A percentile compares a stretch with the other conserved stretches of the same genome.
These are phyloP conservation scores for Suhomyces yuchorum DNA, from an alignment of 1,139 yeast genomes.

Conservation along the genomic window DNA sequence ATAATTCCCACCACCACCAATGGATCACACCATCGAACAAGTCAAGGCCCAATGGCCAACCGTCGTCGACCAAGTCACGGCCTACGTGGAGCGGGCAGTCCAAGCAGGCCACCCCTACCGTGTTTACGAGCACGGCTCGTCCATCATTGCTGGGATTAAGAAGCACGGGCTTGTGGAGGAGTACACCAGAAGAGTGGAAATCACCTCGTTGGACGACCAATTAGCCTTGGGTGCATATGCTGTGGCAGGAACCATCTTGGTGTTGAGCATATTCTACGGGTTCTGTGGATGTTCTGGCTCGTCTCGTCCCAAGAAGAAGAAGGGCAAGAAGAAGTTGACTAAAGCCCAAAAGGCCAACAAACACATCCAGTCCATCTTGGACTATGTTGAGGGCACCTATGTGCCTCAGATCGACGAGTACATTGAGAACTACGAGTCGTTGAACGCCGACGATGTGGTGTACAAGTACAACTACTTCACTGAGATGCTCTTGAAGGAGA, in stretches of 20 bases:
- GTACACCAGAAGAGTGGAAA: slow-evolving; percentile 7
- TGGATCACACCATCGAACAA: slow-evolving; percentile 10
- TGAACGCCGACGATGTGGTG: slow-evolving; percentile 42
- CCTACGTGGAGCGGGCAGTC: slow-evolving; percentile 5
- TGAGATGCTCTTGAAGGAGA: slow-evolving; percentile 66
- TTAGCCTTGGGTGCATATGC: slow-evolving; percentile 11
- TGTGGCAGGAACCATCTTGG: slow-evolving; percentile 7
- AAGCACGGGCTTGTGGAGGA: slow-evolving; percentile 10
- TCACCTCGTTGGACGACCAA: slow-evolving; percentile 10
- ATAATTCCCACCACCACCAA: slow-evolving; percentile 2
- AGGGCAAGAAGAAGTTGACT: slow-evolving; percentile 41
- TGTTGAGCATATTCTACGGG: slow-evolving; percentile 3
- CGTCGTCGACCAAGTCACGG: slow-evolving; percentile 10
- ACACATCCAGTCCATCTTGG: slow-evolving; percentile 45
- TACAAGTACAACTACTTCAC: slow-evolving; percentile 61
- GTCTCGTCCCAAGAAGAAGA: slow-evolving; percentile 21
- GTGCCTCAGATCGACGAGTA: slow-evolving; percentile 49
- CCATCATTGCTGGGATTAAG: slow-evolving; percentile 6
- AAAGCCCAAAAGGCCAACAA: slow-evolving; percentile 48
- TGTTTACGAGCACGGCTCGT: slow-evolving; percentile 7
- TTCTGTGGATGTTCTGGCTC: slow-evolving; percentile 3
- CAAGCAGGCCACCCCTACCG: slow-evolving; percentile 9
- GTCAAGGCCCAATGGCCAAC: slow-evolving; percentile 12
- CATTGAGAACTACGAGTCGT: slow-evolving; percentile 33
- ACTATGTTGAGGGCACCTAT: slow-evolving; percentile 43